Base-by-base conservation (phyloP, 495 filamentous ascomycete genomes). In the Trichoderma reesei region DNA sequence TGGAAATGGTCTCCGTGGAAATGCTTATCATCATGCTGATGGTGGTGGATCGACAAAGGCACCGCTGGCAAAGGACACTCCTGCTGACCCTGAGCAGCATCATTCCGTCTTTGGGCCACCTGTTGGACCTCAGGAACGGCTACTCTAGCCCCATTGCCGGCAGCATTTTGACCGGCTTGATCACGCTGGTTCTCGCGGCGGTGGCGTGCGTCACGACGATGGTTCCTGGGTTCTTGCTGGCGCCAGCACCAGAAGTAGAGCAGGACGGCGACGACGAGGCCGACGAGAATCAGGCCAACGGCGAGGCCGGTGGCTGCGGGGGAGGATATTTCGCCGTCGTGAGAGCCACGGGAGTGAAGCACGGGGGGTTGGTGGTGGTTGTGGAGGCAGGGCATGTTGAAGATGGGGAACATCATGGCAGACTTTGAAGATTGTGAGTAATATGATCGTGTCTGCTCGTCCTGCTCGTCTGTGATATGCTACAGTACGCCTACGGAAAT, bases 1-100 rank as follows among this genome's bases (percentile, higher is more conserved):
- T 62, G 38, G 60, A 11, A 20, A 39, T 31, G 37, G 39, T 39
- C 37, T 4, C 60, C 60, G 18, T 48, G 61, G 61, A 36, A 31
- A 63, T 63, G 61, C 31, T 51, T n/a, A 8, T 63, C 41, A 9
- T 48, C 41, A 37, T 48, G 61, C 42, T 34, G 61, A 51, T 51
- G 61, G 3, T 48, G 41, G 18, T 46, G 38, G 18, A 46, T 16
- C 14, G 41, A 16, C 41, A 48, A 20, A 18, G 38, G 39, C 10
- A n/a, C 13, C 14, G 38, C 4, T n/a, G 26, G 26, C 9, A 44
- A 8, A n/a, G 39, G 38, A 41, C 11, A 13, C 31, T 39, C 18
- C 31, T 38, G 34, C n/a, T 38, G 14, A 10, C n/a, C 18, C 34
- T 41, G 36, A 13, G 59, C 34, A 10, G 1, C 11, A 6, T 6